Evolutionary conservation across 345 rosid genomes (phyloP).

Genomic region (Clarkia xantiana): DNA sequence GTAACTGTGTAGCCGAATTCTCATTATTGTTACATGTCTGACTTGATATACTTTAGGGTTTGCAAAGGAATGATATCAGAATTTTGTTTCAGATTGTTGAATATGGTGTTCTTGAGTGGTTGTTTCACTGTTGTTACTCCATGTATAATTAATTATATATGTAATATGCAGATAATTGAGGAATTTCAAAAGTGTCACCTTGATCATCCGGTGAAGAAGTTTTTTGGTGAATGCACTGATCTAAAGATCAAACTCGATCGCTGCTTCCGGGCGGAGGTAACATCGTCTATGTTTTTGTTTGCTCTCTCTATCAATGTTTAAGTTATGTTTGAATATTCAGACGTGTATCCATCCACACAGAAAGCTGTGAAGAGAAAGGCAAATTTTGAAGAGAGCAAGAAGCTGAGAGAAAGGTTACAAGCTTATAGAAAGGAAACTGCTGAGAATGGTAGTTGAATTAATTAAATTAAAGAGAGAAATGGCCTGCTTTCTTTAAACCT

Average conservation of each 20-base stretch:
- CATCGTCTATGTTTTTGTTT: constrained; percentile 1
- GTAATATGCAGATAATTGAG: constrained; percentile 50
- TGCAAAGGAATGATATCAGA: too few relatives aligned
- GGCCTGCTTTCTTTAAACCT: too few relatives aligned
- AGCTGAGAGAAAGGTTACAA: constrained; percentile 39
- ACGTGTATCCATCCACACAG: constrained; percentile 17
- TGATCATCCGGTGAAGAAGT: constrained; percentile 72
- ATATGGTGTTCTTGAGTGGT: too few relatives aligned
- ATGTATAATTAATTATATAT: background rate
- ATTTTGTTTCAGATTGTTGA: too few relatives aligned
- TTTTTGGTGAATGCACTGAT: constrained; percentile 79
- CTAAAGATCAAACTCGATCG: constrained; percentile 73
- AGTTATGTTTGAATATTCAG: too few relatives aligned
- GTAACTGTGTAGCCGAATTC: too few relatives aligned
- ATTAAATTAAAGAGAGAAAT: too few relatives aligned
- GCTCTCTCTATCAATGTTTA: too few relatives aligned
- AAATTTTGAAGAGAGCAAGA: constrained; percentile 58
- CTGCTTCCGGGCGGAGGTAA: constrained; percentile 76
- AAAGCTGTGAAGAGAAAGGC: constrained; percentile 86
- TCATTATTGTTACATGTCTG: too few relatives aligned
- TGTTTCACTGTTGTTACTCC: background rate
- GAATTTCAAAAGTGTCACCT: constrained; percentile 76
- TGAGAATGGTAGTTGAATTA: constrained; percentile 1
- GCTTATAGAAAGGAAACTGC: constrained; percentile 34
- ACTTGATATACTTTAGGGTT: too few relatives aligned